These are phyloP conservation scores for Mycena sp. DNA, from an alignment of 1,284 basidiomycete species.

Conservation along the genomic window DNA sequence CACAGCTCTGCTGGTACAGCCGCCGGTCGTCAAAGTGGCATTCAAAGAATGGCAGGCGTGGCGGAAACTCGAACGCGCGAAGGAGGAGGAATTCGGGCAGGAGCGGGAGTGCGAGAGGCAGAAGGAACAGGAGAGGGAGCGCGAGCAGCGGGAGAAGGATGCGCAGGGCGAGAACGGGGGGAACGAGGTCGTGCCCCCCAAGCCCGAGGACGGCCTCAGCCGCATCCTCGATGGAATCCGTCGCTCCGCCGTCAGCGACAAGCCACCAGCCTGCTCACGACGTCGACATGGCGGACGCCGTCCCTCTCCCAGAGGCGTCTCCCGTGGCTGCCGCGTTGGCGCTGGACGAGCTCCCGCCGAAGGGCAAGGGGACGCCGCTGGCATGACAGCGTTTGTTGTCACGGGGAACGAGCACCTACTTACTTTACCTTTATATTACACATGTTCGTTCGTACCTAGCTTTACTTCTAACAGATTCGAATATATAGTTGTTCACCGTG, in stretches of 20 bases:
- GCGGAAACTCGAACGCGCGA: background rate
- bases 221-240: slow-evolving; percentile 9
- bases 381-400: slow-evolving; percentile 10
- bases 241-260: slow-evolving; percentile 6
- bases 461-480: no score
- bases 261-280: background rate
- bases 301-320: background rate
- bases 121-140: background rate
- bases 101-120: background rate
- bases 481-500: no score
- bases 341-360: background rate
- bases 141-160: slow-evolving; percentile 17
- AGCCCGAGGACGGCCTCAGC: slow-evolving; percentile 13
- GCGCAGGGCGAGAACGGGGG: slow-evolving; percentile 10
- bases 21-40: background rate
- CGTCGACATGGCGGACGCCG: slow-evolving; percentile 4
- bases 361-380: background rate
- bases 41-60: slow-evolving; percentile 12
- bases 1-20: no score
- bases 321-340: background rate
- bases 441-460: no score
- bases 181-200: slow-evolving; percentile 5
- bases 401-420: slow-evolving; percentile 4
- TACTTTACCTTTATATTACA: no score
- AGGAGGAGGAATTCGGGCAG: background rate